Evolutionary conservation across 2,329 filamentous ascomycete genomes (phyloP), one percentile per base, ranked within the genome.

Genomic region (Stachybotrys echinatus): DNA sequence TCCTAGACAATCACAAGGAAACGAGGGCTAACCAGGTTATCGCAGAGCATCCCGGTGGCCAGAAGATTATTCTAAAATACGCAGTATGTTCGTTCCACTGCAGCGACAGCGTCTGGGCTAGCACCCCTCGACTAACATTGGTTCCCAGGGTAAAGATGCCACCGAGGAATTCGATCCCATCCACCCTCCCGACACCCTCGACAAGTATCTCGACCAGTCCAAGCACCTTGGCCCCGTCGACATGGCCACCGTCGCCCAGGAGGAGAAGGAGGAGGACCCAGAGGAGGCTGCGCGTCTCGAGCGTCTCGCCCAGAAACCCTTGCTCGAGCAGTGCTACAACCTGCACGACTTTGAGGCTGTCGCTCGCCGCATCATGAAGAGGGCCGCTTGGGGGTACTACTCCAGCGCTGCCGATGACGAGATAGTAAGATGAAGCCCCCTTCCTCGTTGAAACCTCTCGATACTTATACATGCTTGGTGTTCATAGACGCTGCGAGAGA

Each of bases 331-430:
- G 66, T 96, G 91, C 75, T 96, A 92, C 71, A 96, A 96, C 66
- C 72, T 96, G 53, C 82, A 94, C 73, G 94, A 99, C 72, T 99
- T 99, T 67, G 94, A 99, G 76, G 84, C 89, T 4, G 92, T 97
- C 34, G 94, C 94, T 5, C 84, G 87, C 60, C 77, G 83, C 38
- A 83, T 95, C 50, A 96, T 97, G 92, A 96, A 95, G 80, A 95
- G 88, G 74, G 87, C 86, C 2, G 92, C 92, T 0, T 99, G 94
- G 94, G 94, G 88, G 22, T 99, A 99, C 74, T 99, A 99, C 70
- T 96, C 90, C 1, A 94, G 88, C 63, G 92, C 89, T 50, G 90
- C 92, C 0, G 71, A 74, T 23, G 71, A 74, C 50, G 71, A 74
- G 57, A 73, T 74, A 57, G 70, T 72, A 54, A 44, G 65, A 52